A percentile compares a stretch with the other conserved stretches of the same genome.
phyloP scores from a whole-genome alignment of 768 basidiomycete species.

The Lactarius quietus region DNA sequence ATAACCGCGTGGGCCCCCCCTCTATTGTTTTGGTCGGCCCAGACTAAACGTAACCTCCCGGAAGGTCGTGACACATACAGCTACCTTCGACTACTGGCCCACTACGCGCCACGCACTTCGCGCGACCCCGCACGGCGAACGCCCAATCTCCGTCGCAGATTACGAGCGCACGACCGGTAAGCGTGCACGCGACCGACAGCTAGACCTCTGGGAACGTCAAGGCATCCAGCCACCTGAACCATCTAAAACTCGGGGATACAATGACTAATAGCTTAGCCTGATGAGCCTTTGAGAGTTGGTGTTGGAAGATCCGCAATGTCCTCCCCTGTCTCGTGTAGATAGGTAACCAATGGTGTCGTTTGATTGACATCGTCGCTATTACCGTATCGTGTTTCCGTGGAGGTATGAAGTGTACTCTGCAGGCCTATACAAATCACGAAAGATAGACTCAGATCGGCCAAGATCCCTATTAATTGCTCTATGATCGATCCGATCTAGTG shows the following conservation, averaged over 20 bases:
- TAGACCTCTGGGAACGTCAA: constrained; percentile 67
- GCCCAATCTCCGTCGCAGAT: constrained; percentile 68
- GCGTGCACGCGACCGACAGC: constrained; percentile 66
- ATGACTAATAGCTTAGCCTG: constrained; percentile 40
- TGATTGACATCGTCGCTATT: too few species aligned
- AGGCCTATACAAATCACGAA: background rate
- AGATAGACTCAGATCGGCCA: constrained; percentile 2
- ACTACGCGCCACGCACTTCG: constrained; percentile 73
- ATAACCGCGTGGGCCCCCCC: constrained; percentile 58
- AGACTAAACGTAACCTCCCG: too few species aligned
- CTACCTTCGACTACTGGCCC: constrained; percentile 82
- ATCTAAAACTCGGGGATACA: constrained; percentile 53
- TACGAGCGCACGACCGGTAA: constrained; percentile 64
- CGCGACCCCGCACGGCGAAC: constrained; percentile 78
- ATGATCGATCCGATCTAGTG: constrained; percentile 17
- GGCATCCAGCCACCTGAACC: constrained; percentile 45
- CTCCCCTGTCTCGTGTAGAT: background rate
- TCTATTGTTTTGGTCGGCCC: background rate
- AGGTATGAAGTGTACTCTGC: too few species aligned
- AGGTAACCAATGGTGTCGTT: background rate
- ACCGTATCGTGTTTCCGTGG: background rate
- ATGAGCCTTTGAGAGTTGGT: background rate
- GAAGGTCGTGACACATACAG: constrained; percentile 70
- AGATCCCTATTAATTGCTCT: constrained; percentile 6
- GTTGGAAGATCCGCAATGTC: background rate